Conservation (phyloP, 78 protist genomes). For the Polysphondylium violaceum region DNA sequence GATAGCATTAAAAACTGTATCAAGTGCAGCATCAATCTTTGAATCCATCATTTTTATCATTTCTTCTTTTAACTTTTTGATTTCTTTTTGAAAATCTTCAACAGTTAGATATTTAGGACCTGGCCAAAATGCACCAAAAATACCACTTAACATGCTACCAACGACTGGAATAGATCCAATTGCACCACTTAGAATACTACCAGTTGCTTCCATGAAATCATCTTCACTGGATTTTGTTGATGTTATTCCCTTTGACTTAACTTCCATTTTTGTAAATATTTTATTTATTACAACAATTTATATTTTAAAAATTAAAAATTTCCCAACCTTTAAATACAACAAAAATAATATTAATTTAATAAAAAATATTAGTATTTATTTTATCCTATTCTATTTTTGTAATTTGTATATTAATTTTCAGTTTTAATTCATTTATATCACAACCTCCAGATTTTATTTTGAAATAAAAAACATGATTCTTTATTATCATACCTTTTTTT, state of each 20-base stretch:
- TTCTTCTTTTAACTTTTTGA: constrained; percentile 16
- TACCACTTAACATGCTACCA: constrained; percentile 27
- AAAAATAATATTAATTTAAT: too few relatives aligned
- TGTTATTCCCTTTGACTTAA: constrained; percentile 1
- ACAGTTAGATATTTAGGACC: constrained; percentile 9
- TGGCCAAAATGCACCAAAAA: constrained; percentile 25
- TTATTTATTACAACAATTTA: too few relatives aligned
- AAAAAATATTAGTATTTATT: too few relatives aligned
- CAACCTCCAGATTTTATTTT: too few relatives aligned
- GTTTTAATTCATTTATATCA: too few relatives aligned
- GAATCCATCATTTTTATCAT: not conserved
- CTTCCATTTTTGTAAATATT: constrained; percentile 3
- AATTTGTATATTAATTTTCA: too few relatives aligned
- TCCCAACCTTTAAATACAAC: too few relatives aligned
- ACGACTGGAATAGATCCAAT: constrained; percentile 9
- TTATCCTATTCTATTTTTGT: too few relatives aligned
- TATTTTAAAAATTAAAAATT: too few relatives aligned
- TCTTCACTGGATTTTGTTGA: constrained; percentile 5
- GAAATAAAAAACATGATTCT: too few relatives aligned
- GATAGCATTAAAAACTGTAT: constrained; percentile 13
- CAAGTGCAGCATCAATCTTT: constrained; percentile 20
- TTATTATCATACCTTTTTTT: too few relatives aligned
- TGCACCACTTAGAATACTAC: constrained; percentile 6
- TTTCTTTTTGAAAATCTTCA: constrained; percentile 20
- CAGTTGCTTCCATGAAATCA: constrained; percentile 5